Base-by-base conservation (phyloP, 2,329 filamentous ascomycete species). In the Incumbomyces lentus region DNA sequence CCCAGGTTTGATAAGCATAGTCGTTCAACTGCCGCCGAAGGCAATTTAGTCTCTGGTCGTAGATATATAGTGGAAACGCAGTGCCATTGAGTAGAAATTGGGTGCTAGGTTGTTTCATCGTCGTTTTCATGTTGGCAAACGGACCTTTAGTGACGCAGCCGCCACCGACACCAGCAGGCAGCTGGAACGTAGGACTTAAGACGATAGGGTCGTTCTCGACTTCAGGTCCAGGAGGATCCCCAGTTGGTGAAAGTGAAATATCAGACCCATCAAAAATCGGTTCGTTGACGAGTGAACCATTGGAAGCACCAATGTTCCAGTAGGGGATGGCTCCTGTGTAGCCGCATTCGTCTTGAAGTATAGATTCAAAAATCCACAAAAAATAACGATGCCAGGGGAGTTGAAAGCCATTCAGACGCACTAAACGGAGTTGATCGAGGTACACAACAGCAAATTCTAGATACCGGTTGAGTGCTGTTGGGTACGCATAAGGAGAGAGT, bases 371-470 rank as follows among this genome's bases (percentile, higher is more conserved):
- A 5, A 63, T 56, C 49, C 58, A 63, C 40, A 64, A 60, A 50
- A 65, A 68, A 47, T 66, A 66, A 19, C 68, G 62, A 47, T 71
- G 69, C 66, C 68, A 69, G 18, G 62, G 57, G 32, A 70, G 56
- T 52, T 70, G 67, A 51, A 57, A 55, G 13, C 58, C 60, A 31
- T 60, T 48, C 19, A 44, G 58, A 32, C 67, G 65, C 33, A 67
- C 62, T 17, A 41, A 54, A 6, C 58, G 44, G 6, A 62, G 64
- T 39, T 61, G 55, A 44, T 60, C 58, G 31, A 65, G 64, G 41
- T 68, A 66, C 6, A 57, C 55, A 11, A 57, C 64, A 6, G 64
- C 60, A 50, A 68, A 67, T 50, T 69, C 67, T 33, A n/a, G n/a
- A n/a, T n/a, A n/a, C n/a, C n/a, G n/a, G n/a, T n/a, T n/a, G n/a